phyloP scores from a whole-genome alignment of 108 stramenopile species.

The Conticribra guillardii region DNA sequence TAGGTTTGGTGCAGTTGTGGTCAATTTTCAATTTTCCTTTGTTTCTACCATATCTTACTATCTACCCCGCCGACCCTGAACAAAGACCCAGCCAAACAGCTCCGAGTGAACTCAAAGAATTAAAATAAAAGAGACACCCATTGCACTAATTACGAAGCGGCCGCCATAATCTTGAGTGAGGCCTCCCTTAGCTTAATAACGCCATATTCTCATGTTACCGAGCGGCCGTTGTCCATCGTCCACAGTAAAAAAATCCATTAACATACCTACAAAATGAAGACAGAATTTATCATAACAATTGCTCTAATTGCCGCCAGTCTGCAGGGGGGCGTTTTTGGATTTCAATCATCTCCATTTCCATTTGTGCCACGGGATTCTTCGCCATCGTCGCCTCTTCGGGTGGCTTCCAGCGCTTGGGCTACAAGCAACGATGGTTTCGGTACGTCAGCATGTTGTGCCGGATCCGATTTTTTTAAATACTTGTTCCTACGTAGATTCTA shows the following conservation, averaged over 20 bases:
- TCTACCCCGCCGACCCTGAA: too few relatives aligned
- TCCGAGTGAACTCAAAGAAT: background rate
- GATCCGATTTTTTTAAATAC: background rate
- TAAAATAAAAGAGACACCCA: too few relatives aligned
- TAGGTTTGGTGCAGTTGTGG: too few relatives aligned
- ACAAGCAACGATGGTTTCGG: slow-evolving; percentile 38
- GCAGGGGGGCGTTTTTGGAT: slow-evolving; percentile 4
- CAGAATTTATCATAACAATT: background rate
- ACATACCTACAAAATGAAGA: slow-evolving; percentile 8
- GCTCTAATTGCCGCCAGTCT: background rate
- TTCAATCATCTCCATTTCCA: slow-evolving; percentile 6
- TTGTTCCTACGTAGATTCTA: background rate
- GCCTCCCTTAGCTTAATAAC: too few relatives aligned
- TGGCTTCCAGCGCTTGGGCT: slow-evolving; percentile 33
- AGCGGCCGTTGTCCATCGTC: too few relatives aligned
- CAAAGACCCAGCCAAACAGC: background rate
- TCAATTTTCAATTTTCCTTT: too few relatives aligned
- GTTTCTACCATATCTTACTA: too few relatives aligned
- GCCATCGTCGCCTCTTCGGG: slow-evolving; percentile 33
- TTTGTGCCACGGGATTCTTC: slow-evolving; percentile 7
- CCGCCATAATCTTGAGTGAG: background rate
- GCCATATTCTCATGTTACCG: too few relatives aligned
- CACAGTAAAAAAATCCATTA: background rate
- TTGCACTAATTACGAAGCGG: too few relatives aligned
- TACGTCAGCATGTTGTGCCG: background rate